Percentiles rank a stretch among this genome's conserved stretches.
Evolutionary conservation across 2,329 filamentous ascomycete species (phyloP).

Genomic region (Septoria linicola): DNA sequence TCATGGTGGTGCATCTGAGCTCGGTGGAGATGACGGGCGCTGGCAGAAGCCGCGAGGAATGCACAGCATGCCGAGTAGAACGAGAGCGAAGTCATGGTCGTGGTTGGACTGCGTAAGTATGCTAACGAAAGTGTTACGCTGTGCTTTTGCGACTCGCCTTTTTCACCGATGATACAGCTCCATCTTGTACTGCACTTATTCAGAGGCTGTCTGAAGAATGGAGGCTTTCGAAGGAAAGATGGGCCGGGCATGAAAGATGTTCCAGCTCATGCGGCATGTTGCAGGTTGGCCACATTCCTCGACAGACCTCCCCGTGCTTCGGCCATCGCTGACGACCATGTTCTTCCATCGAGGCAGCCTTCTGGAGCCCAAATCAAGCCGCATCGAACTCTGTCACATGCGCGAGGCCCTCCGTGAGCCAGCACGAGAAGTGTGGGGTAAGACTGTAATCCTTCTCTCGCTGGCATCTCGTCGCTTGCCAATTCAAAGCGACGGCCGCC

Average conservation of each 20-base stretch:
- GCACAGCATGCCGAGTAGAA: slow-evolving; percentile 4
- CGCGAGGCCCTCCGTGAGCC: too few relatives aligned
- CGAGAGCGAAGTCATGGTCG: slow-evolving; percentile 4
- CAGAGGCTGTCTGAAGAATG: slow-evolving; percentile 20
- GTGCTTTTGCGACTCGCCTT: too few relatives aligned
- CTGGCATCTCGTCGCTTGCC: too few relatives aligned
- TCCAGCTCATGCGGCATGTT: slow-evolving; percentile 6
- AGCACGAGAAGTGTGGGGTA: too few relatives aligned
- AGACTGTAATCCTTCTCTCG: too few relatives aligned
- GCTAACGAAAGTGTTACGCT: background rate
- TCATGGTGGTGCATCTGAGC: slow-evolving; percentile 11
- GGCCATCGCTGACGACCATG: too few relatives aligned
- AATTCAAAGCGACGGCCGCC: too few relatives aligned
- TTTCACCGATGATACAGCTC: background rate
- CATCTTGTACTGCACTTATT: slow-evolving; percentile 4
- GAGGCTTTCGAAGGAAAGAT: slow-evolving; percentile 7
- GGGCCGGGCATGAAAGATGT: slow-evolving; percentile 21
- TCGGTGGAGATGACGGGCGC: slow-evolving; percentile 13
- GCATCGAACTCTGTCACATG: too few relatives aligned
- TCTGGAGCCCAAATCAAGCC: too few relatives aligned
- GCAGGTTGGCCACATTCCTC: slow-evolving; percentile 9
- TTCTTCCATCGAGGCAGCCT: too few relatives aligned
- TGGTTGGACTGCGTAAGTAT: background rate
- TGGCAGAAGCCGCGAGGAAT: background rate
- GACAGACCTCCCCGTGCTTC: background rate